phyloP scores from a whole-genome alignment of 768 basidiomycete genomes.

The Podaxis sp. region DNA sequence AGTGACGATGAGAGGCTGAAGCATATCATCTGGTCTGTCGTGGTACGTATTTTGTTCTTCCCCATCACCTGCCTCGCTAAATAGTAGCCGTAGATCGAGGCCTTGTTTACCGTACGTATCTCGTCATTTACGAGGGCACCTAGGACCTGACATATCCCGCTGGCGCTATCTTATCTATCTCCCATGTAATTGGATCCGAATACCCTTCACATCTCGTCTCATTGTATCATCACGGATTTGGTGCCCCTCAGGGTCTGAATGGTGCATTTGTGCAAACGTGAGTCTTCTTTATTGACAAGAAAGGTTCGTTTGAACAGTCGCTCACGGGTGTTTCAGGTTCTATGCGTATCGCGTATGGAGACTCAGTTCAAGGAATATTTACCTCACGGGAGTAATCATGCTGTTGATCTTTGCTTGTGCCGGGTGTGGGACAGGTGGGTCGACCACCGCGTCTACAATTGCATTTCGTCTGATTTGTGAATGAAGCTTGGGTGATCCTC shows the following conservation, averaged over 20 bases:
- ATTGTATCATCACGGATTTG: slow-evolving; percentile 4
- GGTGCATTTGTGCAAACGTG: slow-evolving; percentile 49
- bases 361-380: slow-evolving; percentile 35
- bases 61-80: background rate
- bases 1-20: slow-evolving; percentile 12
- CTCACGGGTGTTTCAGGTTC: slow-evolving; percentile 29
- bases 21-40: slow-evolving; percentile 11
- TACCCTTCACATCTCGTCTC: background rate
- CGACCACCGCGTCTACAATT: background rate
- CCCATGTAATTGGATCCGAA: background rate
- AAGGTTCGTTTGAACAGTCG: background rate
- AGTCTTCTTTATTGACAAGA: slow-evolving; percentile 8
- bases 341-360: slow-evolving; percentile 45
- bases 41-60: background rate
- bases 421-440: slow-evolving; percentile 32
- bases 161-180: background rate
- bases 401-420: slow-evolving; percentile 27
- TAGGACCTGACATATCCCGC: background rate
- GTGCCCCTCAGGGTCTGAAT: slow-evolving; percentile 39
- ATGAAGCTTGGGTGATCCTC: slow-evolving; percentile 35
- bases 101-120: slow-evolving; percentile 36
- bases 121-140: background rate
- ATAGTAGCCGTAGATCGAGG: slow-evolving; percentile 32
- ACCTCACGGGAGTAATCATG: slow-evolving; percentile 27
- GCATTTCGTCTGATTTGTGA: background rate